Conservation (phyloP, 345 rosid species). For the Odontarrhena argentea region DNA sequence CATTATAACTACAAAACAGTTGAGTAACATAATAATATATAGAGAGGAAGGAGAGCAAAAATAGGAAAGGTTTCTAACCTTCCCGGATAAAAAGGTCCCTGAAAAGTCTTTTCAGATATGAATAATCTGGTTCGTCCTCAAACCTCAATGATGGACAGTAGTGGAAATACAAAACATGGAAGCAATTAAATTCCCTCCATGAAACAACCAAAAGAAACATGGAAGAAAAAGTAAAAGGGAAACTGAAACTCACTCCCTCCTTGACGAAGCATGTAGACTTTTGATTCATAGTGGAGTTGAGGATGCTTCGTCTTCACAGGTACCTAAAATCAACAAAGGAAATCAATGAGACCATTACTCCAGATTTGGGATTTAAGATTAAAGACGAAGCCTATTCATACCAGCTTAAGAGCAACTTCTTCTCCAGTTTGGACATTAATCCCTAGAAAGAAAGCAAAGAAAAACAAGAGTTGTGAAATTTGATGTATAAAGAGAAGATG, state of each 20-base stretch:
- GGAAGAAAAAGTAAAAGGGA: neutral
- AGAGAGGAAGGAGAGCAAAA: neutral
- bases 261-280: conserved; percentile 79
- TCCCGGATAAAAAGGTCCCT: conserved; percentile 88
- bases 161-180: conserved; percentile 56
- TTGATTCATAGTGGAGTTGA: conserved; percentile 81
- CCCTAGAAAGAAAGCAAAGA: too few species aligned
- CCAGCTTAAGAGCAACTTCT: conserved; percentile 86
- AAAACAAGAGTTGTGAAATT: too few species aligned
- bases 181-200: neutral
- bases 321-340: conserved; percentile 48
- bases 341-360: neutral
- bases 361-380: too few species aligned
- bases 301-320: conserved; percentile 82
- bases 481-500: too few species aligned
- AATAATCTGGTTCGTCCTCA: conserved; percentile 96
- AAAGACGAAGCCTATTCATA: too few species aligned
- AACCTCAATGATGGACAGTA: conserved; percentile 93
- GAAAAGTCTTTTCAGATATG: conserved; percentile 90
- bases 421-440: conserved; percentile 80
- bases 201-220: neutral
- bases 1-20: neutral
- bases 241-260: conserved; percentile 67
- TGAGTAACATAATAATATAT: conserved; percentile 3
- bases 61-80: conserved; percentile 48